Conservation (phyloP, 345 rosid genomes). For the Dipteronia sinensis region DNA sequence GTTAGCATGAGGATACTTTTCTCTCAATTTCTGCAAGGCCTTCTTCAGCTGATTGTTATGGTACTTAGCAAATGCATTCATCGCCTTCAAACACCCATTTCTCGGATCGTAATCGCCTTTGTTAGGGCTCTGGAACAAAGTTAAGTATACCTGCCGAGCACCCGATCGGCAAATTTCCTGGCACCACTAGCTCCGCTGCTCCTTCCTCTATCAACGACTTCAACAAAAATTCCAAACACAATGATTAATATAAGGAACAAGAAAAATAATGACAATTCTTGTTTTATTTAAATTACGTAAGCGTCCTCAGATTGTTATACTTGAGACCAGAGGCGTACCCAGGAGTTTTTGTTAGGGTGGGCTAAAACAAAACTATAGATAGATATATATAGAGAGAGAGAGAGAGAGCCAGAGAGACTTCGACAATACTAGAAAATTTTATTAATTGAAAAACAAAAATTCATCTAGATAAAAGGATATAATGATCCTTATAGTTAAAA, state of each 20-base stretch:
- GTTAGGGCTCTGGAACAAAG: conserved; percentile 39
- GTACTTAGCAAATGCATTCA: conserved; percentile 49
- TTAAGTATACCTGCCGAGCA: conserved; percentile 63
- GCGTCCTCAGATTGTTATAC: no score
- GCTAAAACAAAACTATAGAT: no score
- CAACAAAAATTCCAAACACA: background rate
- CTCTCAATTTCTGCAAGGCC: conserved; percentile 37
- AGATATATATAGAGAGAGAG: no score
- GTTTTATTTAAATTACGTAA: no score
- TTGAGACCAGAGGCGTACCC: no score
- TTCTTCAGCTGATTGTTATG: conserved; percentile 52
- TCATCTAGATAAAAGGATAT: no score
- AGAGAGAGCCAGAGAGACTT: no score
- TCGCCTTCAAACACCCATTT: conserved; percentile 52
- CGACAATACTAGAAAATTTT: no score
- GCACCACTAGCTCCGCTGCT: conserved; percentile 61
- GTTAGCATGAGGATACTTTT: conserved; percentile 50
- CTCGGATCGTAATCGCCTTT: conserved; percentile 43
- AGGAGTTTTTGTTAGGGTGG: no score
- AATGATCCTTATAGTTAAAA: no score
- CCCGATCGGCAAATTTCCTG: conserved; percentile 69
- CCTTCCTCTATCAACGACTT: conserved; percentile 70
- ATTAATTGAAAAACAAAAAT: no score
- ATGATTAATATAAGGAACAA: background rate
- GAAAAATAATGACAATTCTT: background rate